Conservation (phyloP, 148 eudicot species). For the Fagopyrum homotropicum region DNA sequence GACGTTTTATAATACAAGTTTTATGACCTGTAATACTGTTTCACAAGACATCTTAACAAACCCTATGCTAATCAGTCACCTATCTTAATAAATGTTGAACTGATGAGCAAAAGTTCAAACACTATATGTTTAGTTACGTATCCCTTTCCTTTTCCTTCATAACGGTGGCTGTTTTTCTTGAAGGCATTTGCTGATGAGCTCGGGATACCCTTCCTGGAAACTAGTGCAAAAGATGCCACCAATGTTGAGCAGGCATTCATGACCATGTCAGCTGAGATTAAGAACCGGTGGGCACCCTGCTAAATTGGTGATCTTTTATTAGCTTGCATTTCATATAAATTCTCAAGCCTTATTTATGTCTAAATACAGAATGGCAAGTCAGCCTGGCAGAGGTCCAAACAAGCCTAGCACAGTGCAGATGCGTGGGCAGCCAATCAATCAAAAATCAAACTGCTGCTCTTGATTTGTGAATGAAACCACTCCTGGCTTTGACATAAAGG, state of each 20-base stretch:
- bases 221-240: constrained; percentile 40
- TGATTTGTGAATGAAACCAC: constrained; percentile 5
- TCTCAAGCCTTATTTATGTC: not conserved
- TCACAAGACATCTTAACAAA: too few relatives aligned
- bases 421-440: constrained; percentile 28
- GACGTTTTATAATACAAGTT: too few relatives aligned
- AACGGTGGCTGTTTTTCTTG: not conserved
- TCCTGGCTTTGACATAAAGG: not conserved
- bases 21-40: too few relatives aligned
- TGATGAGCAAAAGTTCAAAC: not conserved
- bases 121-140: not conserved
- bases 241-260: constrained; percentile 43
- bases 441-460: constrained; percentile 31
- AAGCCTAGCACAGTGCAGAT: constrained; percentile 25
- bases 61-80: not conserved
- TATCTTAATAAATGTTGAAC: not conserved
- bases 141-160: not conserved
- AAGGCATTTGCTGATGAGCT: constrained; percentile 41
- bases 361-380: constrained; percentile 34
- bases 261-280: constrained; percentile 36
- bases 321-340: not conserved
- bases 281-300: constrained; percentile 21
- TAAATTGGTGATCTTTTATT: not conserved
- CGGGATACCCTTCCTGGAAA: constrained; percentile 47
- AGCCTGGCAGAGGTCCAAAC: constrained; percentile 20